phyloP scores from a whole-genome alignment of 2,329 filamentous ascomycete genomes.

The Dothidotthia symphoricarpi region DNA sequence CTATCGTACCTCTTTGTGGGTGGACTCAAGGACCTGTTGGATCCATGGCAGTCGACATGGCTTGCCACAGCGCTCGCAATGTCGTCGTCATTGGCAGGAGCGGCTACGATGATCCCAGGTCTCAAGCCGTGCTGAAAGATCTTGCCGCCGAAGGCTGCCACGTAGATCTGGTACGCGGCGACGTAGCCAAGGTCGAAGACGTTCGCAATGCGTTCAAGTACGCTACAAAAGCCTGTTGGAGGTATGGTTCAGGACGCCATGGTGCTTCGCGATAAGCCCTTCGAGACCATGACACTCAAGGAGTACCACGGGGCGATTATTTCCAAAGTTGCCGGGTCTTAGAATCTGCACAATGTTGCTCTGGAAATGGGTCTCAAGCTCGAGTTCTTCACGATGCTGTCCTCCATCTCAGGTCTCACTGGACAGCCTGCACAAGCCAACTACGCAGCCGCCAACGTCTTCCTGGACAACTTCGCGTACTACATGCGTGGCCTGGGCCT shows the following conservation, averaged over 20 bases:
- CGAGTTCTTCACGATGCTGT: constrained; percentile 16
- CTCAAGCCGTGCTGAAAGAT: background rate
- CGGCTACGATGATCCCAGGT: constrained; percentile 1
- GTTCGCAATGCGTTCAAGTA: background rate
- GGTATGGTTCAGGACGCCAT: constrained; percentile 17
- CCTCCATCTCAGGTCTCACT: constrained; percentile 10
- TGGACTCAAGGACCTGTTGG: constrained; percentile 16
- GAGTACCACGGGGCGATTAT: constrained; percentile 4
- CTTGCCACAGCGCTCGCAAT: constrained; percentile 13
- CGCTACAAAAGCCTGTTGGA: constrained; percentile 10
- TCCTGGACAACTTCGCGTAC: constrained; percentile 10
- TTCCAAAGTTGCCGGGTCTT: constrained; percentile 8
- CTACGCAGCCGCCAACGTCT: constrained; percentile 14
- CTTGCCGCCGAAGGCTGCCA: background rate
- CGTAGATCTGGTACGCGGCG: background rate
- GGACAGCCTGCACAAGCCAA: constrained; percentile 10
- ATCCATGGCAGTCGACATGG: constrained; percentile 11
- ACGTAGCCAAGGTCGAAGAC: constrained; percentile 1
- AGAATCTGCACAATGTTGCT: constrained; percentile 9
- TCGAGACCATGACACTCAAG: constrained; percentile 6
- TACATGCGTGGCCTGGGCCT: background rate
- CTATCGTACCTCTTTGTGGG: constrained; percentile 17
- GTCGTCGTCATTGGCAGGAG: constrained; percentile 11
- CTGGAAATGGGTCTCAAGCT: background rate
- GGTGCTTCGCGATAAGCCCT: constrained; percentile 16